phyloP scores from a whole-genome alignment of 2,329 filamentous ascomycete species.

The Cladorrhinum sp. region DNA sequence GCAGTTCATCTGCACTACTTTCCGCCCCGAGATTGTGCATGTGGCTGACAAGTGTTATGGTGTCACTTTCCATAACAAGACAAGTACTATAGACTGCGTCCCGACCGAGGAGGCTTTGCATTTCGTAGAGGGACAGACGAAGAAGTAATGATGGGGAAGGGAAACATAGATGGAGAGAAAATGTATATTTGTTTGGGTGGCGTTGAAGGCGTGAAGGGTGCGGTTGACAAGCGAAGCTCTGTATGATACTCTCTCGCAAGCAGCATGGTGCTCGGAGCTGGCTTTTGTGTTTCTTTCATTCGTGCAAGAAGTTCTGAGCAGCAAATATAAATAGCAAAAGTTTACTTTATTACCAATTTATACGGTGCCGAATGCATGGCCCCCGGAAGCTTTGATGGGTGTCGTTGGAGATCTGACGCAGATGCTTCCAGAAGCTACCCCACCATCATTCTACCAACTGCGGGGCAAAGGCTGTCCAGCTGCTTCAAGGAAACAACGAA shows the following conservation, averaged over 20 bases:
- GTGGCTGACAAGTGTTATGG: slow-evolving; percentile 98
- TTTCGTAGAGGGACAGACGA: slow-evolving; percentile 82
- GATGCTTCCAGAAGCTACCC: slow-evolving; percentile 26
- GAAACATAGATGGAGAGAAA: neutral
- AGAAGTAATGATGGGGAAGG: slow-evolving; percentile 23
- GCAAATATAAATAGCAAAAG: too few species aligned
- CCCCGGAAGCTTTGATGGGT: neutral
- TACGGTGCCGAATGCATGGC: neutral
- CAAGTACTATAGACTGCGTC: slow-evolving; percentile 89
- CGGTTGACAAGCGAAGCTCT: neutral
- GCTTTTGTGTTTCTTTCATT: too few species aligned
- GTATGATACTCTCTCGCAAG: neutral
- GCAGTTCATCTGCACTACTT: slow-evolving; percentile 98
- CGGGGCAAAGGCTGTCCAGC: slow-evolving; percentile 6
- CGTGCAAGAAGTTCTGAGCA: too few species aligned
- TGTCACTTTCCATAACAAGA: slow-evolving; percentile 90
- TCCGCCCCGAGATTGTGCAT: slow-evolving; percentile 91
- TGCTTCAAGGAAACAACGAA: neutral
- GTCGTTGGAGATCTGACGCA: slow-evolving; percentile 18
- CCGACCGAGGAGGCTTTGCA: slow-evolving; percentile 81
- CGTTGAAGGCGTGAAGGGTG: neutral
- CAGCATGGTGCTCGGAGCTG: neutral
- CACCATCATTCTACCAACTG: slow-evolving; percentile 17
- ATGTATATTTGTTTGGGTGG: slow-evolving; percentile 1
- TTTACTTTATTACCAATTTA: neutral